Conservation (phyloP, 371 early-diverging fungal genomes). For the Haplosporangium sp. region DNA sequence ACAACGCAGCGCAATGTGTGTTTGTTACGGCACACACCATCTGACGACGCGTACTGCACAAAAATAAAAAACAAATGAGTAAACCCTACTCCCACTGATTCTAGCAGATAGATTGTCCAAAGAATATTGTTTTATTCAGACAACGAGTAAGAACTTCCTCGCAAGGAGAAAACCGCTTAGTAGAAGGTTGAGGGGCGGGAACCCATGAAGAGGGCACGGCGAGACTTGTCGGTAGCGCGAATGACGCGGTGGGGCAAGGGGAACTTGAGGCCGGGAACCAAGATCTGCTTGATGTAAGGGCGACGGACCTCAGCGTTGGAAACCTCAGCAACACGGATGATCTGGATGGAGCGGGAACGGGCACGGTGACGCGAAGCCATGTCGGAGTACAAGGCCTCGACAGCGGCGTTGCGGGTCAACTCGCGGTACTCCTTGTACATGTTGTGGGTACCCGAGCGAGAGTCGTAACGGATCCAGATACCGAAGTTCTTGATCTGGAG, state of each 20-base stretch:
- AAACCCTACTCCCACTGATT: no score
- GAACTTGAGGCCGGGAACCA: slow-evolving; percentile 92
- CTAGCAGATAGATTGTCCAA: no score
- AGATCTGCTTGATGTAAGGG: slow-evolving; percentile 96
- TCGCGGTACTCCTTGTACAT: slow-evolving; percentile 99
- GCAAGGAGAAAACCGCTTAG: slow-evolving; percentile 41
- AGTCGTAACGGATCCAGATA: slow-evolving; percentile 99
- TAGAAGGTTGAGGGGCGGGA: slow-evolving; percentile 94
- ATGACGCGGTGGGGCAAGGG: slow-evolving; percentile 97
- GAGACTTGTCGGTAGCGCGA: slow-evolving; percentile 77
- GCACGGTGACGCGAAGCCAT: slow-evolving; percentile 99
- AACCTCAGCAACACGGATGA: slow-evolving; percentile 97
- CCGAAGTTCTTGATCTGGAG: slow-evolving; percentile 98
- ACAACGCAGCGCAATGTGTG: no score
- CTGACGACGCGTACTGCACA: no score
- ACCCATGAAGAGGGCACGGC: slow-evolving; percentile 87
- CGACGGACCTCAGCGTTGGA: slow-evolving; percentile 93
- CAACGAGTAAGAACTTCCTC: not conserved
- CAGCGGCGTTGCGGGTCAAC: slow-evolving; percentile 94
- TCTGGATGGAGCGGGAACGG: slow-evolving; percentile 97
- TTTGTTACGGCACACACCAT: no score
- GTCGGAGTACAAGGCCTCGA: slow-evolving; percentile 97
- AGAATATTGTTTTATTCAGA: no score
- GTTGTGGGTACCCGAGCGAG: slow-evolving; percentile 99
- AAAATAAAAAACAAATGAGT: no score